A percentile compares a stretch with the other conserved stretches of the same genome.
Evolutionary conservation across 2,329 filamentous ascomycete species (phyloP).

Genomic region (Fusarium sp.): DNA sequence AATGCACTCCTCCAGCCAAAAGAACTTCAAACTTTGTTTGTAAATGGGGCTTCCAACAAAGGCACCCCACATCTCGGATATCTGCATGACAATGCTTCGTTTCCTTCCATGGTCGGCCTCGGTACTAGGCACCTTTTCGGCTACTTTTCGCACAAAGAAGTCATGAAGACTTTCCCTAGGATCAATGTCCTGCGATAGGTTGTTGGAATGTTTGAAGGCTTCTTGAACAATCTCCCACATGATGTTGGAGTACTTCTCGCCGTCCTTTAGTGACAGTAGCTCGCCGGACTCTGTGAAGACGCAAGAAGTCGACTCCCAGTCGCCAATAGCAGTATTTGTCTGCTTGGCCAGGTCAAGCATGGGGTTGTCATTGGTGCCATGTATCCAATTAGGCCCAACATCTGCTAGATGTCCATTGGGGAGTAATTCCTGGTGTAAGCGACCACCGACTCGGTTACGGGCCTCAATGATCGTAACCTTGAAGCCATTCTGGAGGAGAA

Average conservation of each 20-base stretch:
- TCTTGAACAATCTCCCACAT: constrained; percentile 79
- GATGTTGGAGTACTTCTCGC: constrained; percentile 64
- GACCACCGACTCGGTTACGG: constrained; percentile 76
- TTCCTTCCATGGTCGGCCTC: constrained; percentile 58
- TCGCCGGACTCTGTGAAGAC: constrained; percentile 71
- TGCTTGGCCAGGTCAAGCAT: constrained; percentile 76
- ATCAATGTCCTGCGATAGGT: constrained; percentile 65
- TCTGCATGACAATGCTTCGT: constrained; percentile 63
- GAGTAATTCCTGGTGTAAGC: constrained; percentile 69
- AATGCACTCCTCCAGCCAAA: constrained; percentile 84
- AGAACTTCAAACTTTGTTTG: constrained; percentile 80
- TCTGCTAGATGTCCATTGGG: constrained; percentile 67
- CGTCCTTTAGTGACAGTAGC: constrained; percentile 63
- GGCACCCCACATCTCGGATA: constrained; percentile 78
- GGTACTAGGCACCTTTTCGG: constrained; percentile 63
- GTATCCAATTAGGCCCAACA: constrained; percentile 84
- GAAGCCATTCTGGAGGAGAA: constrained; percentile 75
- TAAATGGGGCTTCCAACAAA: constrained; percentile 77
- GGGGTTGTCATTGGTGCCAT: constrained; percentile 79
- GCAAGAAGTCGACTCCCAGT: constrained; percentile 67
- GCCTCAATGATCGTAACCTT: constrained; percentile 80
- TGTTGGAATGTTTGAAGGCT: constrained; percentile 77
- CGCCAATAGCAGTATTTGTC: constrained; percentile 67
- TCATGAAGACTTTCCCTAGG: constrained; percentile 66
- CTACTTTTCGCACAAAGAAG: constrained; percentile 65